Evolutionary conservation across 345 rosid species (phyloP).

Genomic region (Populus simonii): DNA sequence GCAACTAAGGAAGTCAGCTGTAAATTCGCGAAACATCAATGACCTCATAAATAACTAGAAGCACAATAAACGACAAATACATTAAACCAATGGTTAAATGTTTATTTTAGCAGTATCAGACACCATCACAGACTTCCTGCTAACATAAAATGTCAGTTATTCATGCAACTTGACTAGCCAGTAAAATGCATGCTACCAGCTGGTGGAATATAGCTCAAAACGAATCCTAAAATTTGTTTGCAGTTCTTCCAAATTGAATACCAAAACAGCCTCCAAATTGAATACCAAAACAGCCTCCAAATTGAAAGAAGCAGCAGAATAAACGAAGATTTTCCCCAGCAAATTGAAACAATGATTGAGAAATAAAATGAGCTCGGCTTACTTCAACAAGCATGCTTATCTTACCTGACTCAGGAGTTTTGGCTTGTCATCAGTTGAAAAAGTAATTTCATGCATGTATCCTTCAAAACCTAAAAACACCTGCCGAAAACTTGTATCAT

Average conservation of each 20-base stretch:
- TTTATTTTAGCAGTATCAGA: neutral
- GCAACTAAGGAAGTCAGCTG: slow-evolving; percentile 89
- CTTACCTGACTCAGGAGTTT: slow-evolving; percentile 86
- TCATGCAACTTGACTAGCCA: neutral
- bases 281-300: neutral
- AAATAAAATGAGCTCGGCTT: neutral
- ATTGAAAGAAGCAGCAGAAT: neutral
- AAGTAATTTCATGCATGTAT: slow-evolving; percentile 83
- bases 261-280: neutral
- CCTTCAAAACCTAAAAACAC: neutral
- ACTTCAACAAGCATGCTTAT: slow-evolving; percentile 14
- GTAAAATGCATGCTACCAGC: neutral
- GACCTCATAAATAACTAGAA: slow-evolving; percentile 1
- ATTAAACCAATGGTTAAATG: neutral
- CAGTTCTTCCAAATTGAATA: slow-evolving; percentile 1
- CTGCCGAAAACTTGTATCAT: neutral
- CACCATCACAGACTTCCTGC: neutral
- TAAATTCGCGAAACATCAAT: slow-evolving; percentile 26
- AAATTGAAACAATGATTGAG: slow-evolving; percentile 5
- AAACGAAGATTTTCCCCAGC: slow-evolving; percentile 2
- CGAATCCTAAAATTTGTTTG: neutral
- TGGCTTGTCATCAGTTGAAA: slow-evolving; percentile 90
- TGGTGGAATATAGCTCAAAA: neutral
- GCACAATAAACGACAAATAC: neutral
- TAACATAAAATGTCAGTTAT: neutral